A percentile compares a stretch with the other conserved stretches of the same genome.
These are phyloP conservation scores for Cetradonia linearis DNA, from an alignment of 495 filamentous ascomycete species.

Conservation along the genomic window DNA sequence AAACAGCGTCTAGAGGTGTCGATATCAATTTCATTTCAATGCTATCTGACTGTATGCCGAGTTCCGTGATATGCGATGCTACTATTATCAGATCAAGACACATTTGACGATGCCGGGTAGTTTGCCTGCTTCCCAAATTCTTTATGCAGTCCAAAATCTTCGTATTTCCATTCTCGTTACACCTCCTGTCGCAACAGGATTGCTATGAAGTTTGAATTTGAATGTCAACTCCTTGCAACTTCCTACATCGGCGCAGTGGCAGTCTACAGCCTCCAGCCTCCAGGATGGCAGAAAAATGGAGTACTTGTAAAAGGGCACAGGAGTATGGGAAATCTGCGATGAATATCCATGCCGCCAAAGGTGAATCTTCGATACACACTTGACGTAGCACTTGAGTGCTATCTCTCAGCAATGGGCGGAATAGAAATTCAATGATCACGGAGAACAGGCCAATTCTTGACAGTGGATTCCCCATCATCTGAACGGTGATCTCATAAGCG, in stretches of 20 bases:
- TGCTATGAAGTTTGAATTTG: background rate
- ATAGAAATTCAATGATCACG: background rate
- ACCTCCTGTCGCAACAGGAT: background rate
- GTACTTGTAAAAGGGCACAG: background rate
- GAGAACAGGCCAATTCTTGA: background rate
- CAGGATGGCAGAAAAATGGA: background rate
- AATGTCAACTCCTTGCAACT: background rate
- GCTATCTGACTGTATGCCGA: too few relatives aligned
- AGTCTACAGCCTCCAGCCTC: background rate
- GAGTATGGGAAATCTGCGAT: background rate
- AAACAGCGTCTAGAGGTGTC: background rate
- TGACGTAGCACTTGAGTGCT: background rate
- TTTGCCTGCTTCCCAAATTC: background rate
- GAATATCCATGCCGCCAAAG: background rate
- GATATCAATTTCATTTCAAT: background rate
- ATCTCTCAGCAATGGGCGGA: background rate
- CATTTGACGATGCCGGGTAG: background rate
- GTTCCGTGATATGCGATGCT: too few relatives aligned
- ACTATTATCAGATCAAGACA: background rate
- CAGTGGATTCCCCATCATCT: background rate
- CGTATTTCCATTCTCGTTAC: background rate
- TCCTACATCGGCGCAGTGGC: background rate
- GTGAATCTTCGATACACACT: background rate
- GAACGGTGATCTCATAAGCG: background rate
- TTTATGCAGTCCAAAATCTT: background rate